Percentiles rank a stretch among this genome's conserved stretches.
These are phyloP conservation scores for Yamadazyma jaroonii DNA, from an alignment of 1,139 yeast species.

Conservation along the genomic window DNA sequence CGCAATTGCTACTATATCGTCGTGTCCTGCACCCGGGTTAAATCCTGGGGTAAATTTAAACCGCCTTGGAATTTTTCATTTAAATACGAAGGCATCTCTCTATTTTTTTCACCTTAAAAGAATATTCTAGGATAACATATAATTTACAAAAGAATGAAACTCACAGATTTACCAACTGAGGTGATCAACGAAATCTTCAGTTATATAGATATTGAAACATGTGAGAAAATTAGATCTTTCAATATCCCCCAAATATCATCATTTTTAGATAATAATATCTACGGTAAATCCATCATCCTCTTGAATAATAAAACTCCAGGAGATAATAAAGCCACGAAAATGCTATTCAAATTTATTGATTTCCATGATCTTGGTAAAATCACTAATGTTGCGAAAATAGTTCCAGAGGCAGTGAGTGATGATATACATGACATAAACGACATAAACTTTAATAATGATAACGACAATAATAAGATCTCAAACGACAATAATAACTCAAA, in stretches of 20 bases:
- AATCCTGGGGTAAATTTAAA: constrained; percentile 3
- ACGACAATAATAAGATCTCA: background rate
- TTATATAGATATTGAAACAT: constrained; percentile 13
- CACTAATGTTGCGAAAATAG: constrained; percentile 4
- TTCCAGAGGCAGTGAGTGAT: constrained; percentile 1
- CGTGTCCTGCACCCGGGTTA: no score
- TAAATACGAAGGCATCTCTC: no score
- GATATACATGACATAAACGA: background rate
- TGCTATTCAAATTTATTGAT: constrained; percentile 13
- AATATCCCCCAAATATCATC: background rate
- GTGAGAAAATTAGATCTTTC: constrained; percentile 9
- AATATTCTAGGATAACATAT: background rate
- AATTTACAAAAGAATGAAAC: constrained; percentile 12
- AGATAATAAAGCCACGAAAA: constrained; percentile 6
- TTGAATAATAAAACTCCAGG: constrained; percentile 8
- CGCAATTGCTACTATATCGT: no score
- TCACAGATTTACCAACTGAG: constrained; percentile 14
- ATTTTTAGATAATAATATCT: constrained; percentile 9
- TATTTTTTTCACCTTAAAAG: background rate
- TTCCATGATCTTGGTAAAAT: constrained; percentile 6
- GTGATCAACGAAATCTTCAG: constrained; percentile 13
- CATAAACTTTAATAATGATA: background rate
- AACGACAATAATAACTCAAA: background rate
- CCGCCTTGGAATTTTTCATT: constrained; percentile 2
- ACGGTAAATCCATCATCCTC: constrained; percentile 14